A percentile compares a stretch with the other conserved stretches of the same genome.
Evolutionary conservation across 352 stramenopile genomes (phyloP).

Genomic region (Globisporangium polare): DNA sequence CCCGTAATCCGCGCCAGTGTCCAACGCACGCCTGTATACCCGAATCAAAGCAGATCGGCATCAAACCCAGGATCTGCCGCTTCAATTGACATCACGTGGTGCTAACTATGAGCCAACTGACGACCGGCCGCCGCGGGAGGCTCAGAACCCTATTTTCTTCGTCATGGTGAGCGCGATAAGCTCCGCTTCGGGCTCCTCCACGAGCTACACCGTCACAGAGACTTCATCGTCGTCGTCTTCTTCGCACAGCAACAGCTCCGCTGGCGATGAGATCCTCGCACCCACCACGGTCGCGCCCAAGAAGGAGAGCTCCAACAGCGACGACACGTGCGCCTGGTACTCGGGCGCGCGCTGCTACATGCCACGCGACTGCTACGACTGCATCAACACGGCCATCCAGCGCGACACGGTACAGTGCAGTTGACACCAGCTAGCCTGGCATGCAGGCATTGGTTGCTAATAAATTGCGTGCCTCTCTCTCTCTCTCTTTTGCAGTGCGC

Average conservation of each 20-base stretch:
- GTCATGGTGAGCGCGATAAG: not conserved
- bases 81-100: too few relatives aligned
- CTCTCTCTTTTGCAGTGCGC: conserved; percentile 13
- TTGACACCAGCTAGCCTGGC: too few relatives aligned
- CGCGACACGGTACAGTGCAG: conserved; percentile 1
- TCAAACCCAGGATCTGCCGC: too few relatives aligned
- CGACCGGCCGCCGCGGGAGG: too few relatives aligned
- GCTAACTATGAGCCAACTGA: too few relatives aligned
- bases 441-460: not conserved
- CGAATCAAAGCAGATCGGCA: too few relatives aligned
- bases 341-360: conserved; percentile 9
- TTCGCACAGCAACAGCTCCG: not conserved
- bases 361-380: conserved; percentile 19
- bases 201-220: not conserved
- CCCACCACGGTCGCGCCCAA: conserved; percentile 11
- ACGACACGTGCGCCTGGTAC: conserved; percentile 17
- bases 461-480: not conserved
- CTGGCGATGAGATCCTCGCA: not conserved
- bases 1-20: too few relatives aligned
- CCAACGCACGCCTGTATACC: too few relatives aligned
- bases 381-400: conserved; percentile 12
- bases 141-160: not conserved
- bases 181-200: not conserved
- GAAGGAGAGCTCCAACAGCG: conserved; percentile 1
- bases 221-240: not conserved